Evolutionary conservation across 169 alveolate genomes (phyloP).

Genomic region (Plasmodium vivax): DNA sequence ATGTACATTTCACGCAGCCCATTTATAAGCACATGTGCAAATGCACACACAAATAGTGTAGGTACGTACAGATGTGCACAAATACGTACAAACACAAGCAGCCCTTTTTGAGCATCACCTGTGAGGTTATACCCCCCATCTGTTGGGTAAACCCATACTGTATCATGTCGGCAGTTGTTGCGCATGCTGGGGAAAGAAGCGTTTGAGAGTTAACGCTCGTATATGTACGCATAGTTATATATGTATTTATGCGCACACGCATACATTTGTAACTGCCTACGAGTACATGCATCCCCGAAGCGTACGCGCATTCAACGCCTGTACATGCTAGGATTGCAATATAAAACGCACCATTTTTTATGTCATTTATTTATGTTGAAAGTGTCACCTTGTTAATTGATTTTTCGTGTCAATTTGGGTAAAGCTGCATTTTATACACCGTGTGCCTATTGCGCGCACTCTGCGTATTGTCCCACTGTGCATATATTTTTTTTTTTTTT

Average conservation of each 20-base stretch:
- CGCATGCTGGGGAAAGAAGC: background rate
- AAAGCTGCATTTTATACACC: background rate
- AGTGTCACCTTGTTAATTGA: background rate
- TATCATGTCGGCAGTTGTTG: background rate
- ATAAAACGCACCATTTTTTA: background rate
- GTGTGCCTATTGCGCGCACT: background rate
- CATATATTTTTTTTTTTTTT: background rate
- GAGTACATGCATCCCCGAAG: background rate
- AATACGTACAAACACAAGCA: background rate
- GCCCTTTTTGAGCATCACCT: background rate
- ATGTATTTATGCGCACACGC: background rate
- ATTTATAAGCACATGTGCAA: background rate
- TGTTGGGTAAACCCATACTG: background rate
- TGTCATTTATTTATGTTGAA: background rate
- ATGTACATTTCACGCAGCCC: conserved; percentile 3
- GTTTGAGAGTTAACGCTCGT: background rate
- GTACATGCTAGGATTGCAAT: background rate
- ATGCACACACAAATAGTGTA: background rate
- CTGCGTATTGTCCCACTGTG: background rate
- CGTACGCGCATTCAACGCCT: background rate
- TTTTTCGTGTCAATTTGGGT: background rate
- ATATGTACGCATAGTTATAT: background rate
- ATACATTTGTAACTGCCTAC: background rate
- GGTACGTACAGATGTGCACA: background rate
- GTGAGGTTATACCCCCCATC: background rate